Base-by-base conservation (phyloP, 2,329 filamentous ascomycete species). In the Aspergillus phoenicis region DNA sequence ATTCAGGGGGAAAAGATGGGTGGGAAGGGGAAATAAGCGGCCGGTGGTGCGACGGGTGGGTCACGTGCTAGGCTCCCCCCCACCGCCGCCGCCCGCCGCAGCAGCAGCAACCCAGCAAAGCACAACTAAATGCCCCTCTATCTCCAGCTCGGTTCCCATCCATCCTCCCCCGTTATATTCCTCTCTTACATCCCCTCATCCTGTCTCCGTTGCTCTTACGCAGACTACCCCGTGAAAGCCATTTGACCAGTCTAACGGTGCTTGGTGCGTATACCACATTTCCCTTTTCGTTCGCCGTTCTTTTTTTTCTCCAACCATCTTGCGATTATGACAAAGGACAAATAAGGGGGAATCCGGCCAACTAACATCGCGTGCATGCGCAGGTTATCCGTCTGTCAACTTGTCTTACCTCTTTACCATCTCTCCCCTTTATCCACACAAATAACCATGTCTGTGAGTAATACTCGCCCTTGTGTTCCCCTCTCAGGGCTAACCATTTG, bases 81-180 rank as follows among this genome's bases (percentile, higher is more conserved):
- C 73, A 72, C 71, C 66, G 70, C 38, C 51, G 45, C 45, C 65
- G 53, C 39, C 53, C 39, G 8, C 53, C 68, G 68, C 68, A 60
- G 60, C 58, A 59, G 60, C 62, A 65, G 33, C 33, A 36, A 13
- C 55, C 64, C 41, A 45, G 63, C 62, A 68, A 36, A 69, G 66
- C 66, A 65, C 68, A 73, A 73, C 69, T 67, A 62, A 66, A 66
- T 73, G 71, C 73, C 72, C 72, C 73, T 75, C 73, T 71, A 70
- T 73, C 69, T 73, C 64, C 66, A 67, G 63, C 62, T 62, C 60
- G 49, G 48, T 63, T 59, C 52, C 36, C 39, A 54, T 55, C 56
- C 57, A 30, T 60, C 58, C 62, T 57, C 57, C 63, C 49, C 59
- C 47, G 47, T 51, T 54, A 49, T 49, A 59, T 60, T 61, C 60